Conservation (phyloP, 2,329 filamentous ascomycete species). For the Penicillium aurantiogriseum region DNA sequence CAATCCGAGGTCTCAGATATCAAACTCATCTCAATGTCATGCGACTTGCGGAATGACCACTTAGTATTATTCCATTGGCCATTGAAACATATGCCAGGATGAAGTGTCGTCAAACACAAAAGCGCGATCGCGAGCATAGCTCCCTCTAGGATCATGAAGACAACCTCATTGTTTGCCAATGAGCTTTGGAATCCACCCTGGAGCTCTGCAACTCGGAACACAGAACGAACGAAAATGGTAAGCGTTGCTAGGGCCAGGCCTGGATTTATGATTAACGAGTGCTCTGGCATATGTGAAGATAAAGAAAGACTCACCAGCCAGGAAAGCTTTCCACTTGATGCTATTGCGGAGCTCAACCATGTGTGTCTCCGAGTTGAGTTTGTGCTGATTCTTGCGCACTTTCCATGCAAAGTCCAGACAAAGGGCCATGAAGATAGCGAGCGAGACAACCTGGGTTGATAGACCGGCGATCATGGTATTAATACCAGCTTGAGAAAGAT, state of each 20-base stretch:
- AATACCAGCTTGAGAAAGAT: slow-evolving; percentile 45
- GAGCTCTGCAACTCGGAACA: slow-evolving; percentile 52
- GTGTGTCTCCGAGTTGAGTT: neutral
- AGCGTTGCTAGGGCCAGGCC: neutral
- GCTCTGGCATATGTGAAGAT: neutral
- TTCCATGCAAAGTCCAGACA: neutral
- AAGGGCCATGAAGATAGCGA: slow-evolving; percentile 51
- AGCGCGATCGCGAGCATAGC: slow-evolving; percentile 44
- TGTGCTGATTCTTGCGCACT: neutral
- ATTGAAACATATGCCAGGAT: neutral
- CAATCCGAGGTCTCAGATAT: neutral
- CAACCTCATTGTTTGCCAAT: slow-evolving; percentile 49
- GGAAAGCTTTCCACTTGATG: neutral
- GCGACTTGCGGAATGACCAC: neutral
- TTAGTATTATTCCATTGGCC: neutral
- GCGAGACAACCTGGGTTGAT: slow-evolving; percentile 58
- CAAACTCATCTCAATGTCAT: neutral
- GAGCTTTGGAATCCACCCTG: slow-evolving; percentile 47
- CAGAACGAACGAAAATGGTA: slow-evolving; percentile 47
- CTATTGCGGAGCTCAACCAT: neutral
- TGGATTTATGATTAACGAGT: neutral
- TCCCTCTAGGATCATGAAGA: slow-evolving; percentile 54
- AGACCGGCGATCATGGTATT: slow-evolving; percentile 67
- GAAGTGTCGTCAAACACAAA: neutral
- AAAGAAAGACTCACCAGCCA: neutral